Base-by-base conservation (phyloP, 1,139 yeast species). In the Kurtzmaniella quercitrusa region DNA sequence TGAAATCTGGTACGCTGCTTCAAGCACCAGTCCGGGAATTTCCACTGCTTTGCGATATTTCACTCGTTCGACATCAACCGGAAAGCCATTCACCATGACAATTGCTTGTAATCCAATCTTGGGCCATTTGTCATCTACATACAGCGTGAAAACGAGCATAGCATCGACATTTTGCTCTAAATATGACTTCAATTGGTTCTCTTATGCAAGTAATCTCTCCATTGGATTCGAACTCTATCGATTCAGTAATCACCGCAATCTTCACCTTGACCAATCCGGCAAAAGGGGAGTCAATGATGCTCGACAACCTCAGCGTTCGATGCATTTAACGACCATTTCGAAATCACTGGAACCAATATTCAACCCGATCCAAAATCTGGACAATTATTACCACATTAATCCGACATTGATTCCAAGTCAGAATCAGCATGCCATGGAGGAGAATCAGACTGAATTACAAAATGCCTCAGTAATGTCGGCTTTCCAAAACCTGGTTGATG, bases 71-170 rank as follows among this genome's bases (percentile, higher is more conserved):
- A 82, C 95, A 0, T 80, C 85, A 42, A 85, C 95, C 0, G 95
- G 94, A 2, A 85, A 88, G 48, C 98, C 99, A 0, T 63, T 91
- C 49, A 87, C 96, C 0, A 79, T 93, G 78, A 87, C 98, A 0
- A 58, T 93, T 31, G 85, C 96, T 1, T 76, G 87, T 46, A 93
- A 93, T 60, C 99, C 99, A 1, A 70, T 93, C 11, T 73, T 93
- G 60, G 99, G 98, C 3, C 95, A 91, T 52, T 64, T 94, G 5
- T 85, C 95, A 1, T 84, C 96, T 1, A 85, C 96, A 0, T 93
- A 93, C 59, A 81, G 96, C 0, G 89, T 93, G 29, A 82, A 85
- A 55, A 87, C 96, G 0, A 79, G 90, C 6, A 76, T 81, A 0
- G 79, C 82, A 12, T 77, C 95, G 1, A 85, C 95, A 0, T 83